These are phyloP conservation scores for Salix dunnii DNA, from an alignment of 345 rosid genomes.

Conservation along the genomic window DNA sequence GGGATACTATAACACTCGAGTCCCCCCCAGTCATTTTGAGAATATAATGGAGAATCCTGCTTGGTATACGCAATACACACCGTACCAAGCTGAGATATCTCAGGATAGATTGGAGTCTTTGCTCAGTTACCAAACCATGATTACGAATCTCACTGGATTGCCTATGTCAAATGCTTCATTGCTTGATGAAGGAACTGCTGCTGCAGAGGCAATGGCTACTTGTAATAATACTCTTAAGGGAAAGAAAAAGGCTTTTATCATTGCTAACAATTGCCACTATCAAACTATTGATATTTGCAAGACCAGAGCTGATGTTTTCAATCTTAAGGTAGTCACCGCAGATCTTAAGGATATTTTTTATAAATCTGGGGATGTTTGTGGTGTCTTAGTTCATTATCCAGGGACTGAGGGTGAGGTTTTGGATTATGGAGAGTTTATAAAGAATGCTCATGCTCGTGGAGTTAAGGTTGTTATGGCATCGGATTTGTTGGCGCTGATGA, in stretches of 20 bases:
- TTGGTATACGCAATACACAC: slow-evolving; percentile 98
- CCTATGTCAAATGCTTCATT: slow-evolving; percentile 96
- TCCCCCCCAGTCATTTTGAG: no score
- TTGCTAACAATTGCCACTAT: slow-evolving; percentile 84
- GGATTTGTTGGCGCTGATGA: no score
- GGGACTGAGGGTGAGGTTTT: slow-evolving; percentile 85
- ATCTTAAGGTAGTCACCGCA: slow-evolving; percentile 58
- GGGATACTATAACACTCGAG: no score
- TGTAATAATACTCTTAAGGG: slow-evolving; percentile 85
- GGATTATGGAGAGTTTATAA: no score
- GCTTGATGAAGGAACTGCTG: slow-evolving; percentile 96
- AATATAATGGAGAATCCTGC: slow-evolving; percentile 97
- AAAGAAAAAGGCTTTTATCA: slow-evolving; percentile 87
- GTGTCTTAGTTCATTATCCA: slow-evolving; percentile 95
- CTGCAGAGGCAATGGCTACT: slow-evolving; percentile 99
- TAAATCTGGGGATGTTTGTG: slow-evolving; percentile 82
- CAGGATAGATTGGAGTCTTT: slow-evolving; percentile 88
- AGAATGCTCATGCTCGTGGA: no score
- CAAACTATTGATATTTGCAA: slow-evolving; percentile 92
- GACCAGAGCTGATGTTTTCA: slow-evolving; percentile 89
- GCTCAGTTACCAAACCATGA: slow-evolving; percentile 85
- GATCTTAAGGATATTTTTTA: slow-evolving; percentile 84
- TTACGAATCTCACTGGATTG: slow-evolving; percentile 83
- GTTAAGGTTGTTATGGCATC: accelerated
- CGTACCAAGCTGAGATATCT: slow-evolving; percentile 95